Evolutionary conservation across 306 rosid species (phyloP), one percentile per base, ranked within the genome.

Genomic region (Prinsepia uniflora): DNA sequence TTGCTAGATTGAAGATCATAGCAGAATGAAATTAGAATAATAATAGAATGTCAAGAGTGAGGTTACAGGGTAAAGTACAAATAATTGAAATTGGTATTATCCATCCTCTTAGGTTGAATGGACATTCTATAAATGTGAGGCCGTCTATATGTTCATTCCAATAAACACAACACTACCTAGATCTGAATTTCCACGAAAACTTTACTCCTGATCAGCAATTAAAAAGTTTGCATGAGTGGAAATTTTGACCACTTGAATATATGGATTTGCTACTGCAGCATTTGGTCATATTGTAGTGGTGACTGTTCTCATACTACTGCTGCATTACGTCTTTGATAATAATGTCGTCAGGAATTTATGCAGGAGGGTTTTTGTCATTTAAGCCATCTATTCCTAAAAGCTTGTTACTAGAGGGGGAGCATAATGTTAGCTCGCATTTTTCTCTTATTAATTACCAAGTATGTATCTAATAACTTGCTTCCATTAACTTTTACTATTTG

Each of bases 291-390:
- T 53, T 34, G 44, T 58, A 44, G 34, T 50, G 57, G 53, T 77
- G 60, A 60, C 41, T 48, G 58, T 57, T 47, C 6, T 70, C 19
- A 19, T 44, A 62, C 55, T 75, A 57, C 53, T 30, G 47, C 57
- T 22, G 22, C 56, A 69, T 74, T 42, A 42, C 75, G 57, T 67
- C 44, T 13, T 57, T 57, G 15, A 10, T 9, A 20, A 55, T 6
- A 55, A 55, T 11, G 60, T 76, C 18, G 41, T 50, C 53, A 57
- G 41, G 63, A 80, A 67, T 64, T 78, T 66, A 63, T 88, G 75
- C 93, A 88, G 98, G 98, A 79, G 96, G 96, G 42, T 86, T 88
- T 84, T 83, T 92, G 79, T 85, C 91, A 18, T 90, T 90, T 80
- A 92, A 80, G 90, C 93, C 98, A 73, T 86, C 91, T 58, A 86